phyloP scores from a whole-genome alignment of 2,329 filamentous ascomycete genomes.

The Hypoxylon sp. region DNA sequence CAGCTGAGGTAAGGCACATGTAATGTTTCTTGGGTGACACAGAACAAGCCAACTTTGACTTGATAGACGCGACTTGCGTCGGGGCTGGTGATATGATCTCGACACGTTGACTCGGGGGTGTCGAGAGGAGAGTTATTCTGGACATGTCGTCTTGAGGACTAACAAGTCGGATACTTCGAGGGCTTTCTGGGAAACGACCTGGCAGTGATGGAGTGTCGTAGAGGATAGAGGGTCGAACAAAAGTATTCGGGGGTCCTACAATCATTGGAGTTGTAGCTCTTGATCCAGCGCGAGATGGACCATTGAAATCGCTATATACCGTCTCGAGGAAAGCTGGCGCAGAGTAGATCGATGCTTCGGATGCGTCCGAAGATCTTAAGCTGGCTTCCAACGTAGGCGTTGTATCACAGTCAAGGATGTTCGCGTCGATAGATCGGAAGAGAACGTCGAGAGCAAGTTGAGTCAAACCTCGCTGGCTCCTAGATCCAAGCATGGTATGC shows the following conservation, averaged over 20 bases:
- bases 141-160: conserved; percentile 52
- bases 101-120: conserved; percentile 49
- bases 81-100: conserved; percentile 8
- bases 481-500: conserved; percentile 94
- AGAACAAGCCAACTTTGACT: conserved; percentile 55
- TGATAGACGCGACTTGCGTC: conserved; percentile 46
- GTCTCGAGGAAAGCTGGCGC: conserved; percentile 84
- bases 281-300: conserved; percentile 72
- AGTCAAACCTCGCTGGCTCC: conserved; percentile 87
- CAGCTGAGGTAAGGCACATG: conserved; percentile 64
- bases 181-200: conserved; percentile 54
- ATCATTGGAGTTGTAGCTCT: conserved; percentile 79
- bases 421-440: conserved; percentile 83
- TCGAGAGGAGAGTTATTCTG: conserved; percentile 48
- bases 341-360: conserved; percentile 82
- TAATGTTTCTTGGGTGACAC: conserved; percentile 56
- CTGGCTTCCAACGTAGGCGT: conserved; percentile 78
- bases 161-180: conserved; percentile 64
- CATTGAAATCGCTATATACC: conserved; percentile 76
- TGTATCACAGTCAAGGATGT: conserved; percentile 74
- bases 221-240: conserved; percentile 60
- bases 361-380: conserved; percentile 81
- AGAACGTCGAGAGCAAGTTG: conserved; percentile 93
- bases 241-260: conserved; percentile 68
- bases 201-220: conserved; percentile 47